These are phyloP conservation scores for Narthecium ossifragum DNA, from an alignment of 106 monocot species.

Conservation along the genomic window DNA sequence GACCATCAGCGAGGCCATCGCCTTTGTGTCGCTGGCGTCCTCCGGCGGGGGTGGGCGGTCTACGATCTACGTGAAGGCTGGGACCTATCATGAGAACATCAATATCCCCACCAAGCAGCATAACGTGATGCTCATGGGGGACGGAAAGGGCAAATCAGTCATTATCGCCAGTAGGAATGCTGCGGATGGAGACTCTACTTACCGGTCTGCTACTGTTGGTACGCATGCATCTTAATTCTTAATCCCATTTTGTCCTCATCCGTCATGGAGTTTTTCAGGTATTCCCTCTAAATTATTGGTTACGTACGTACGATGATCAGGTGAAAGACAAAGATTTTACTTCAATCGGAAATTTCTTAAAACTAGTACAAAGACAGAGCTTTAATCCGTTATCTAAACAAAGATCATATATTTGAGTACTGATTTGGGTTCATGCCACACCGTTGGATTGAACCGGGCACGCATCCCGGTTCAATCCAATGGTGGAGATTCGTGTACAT, in stretches of 20 bases:
- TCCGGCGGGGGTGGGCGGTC: conserved; percentile 24
- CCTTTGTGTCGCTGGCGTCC: conserved; percentile 21
- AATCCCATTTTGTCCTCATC: neutral
- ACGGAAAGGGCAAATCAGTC: conserved; percentile 71
- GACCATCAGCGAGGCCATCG: conserved; percentile 56
- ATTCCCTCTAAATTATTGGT: too few relatives aligned
- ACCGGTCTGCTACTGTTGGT: conserved; percentile 80
- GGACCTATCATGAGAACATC: conserved; percentile 59
- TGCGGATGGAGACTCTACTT: conserved; percentile 47
- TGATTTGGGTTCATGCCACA: too few relatives aligned
- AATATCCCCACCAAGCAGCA: conserved; percentile 53
- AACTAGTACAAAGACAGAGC: too few relatives aligned
- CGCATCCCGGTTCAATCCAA: too few relatives aligned
- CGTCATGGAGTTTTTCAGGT: neutral
- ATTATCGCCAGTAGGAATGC: conserved; percentile 41
- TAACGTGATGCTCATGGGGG: conserved; percentile 82
- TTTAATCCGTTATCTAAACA: too few relatives aligned
- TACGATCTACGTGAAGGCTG: conserved; percentile 75
- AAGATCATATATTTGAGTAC: too few relatives aligned
- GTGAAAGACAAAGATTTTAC: too few relatives aligned
- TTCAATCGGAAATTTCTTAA: too few relatives aligned
- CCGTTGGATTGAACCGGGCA: too few relatives aligned
- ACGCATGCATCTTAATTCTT: neutral
- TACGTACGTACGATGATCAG: too few relatives aligned
- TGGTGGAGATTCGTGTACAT: too few relatives aligned